Evolutionary conservation across 169 alveolate species (phyloP), one percentile per base, ranked within the genome.

Genomic region (Eimeria praecox): DNA sequence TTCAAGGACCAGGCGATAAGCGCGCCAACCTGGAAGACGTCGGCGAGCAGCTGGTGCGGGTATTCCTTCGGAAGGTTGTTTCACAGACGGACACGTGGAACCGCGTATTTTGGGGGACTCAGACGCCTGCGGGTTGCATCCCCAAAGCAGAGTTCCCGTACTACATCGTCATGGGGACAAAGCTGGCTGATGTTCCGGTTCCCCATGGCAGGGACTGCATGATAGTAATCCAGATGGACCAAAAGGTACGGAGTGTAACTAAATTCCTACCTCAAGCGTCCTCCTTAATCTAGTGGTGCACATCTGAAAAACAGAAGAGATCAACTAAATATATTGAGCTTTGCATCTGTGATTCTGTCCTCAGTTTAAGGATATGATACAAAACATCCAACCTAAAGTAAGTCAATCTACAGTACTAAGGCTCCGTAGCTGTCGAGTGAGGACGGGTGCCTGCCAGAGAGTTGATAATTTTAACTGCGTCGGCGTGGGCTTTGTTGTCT

Each of bases 81-180:
- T 40, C 93, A 14, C 3, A 38, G 40, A 86, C n/a, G 38, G 52
- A 27, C n/a, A 9, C 30, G 24, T 86, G 93, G 93, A 22, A 62
- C 62, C 82, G 93, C 44, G 59, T 59, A 42, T 86, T 86, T n/a
- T 86, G 93, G 93, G 93, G 93, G 42, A 59, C 42, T 30, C 82
- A 86, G 46, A 86, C 77, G 33, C 66, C 93, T 33, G 44, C 33
- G 9, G 93, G 93, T 12, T 86, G 93, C 59, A 10, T 4, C 2
- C 93, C 93, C 5, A 35, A 35, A 86, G 16, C 24, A 27, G 93
- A 86, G 38, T 86, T 86, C 64, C 93, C 93, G 12, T 86, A 86
- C 80, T 86, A 35, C 40, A 35, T 86, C 62, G 93, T 56, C n/a
- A 86, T 86, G 93, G 30, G 93, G 42, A 62, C 93, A 27, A 38